phyloP scores from a whole-genome alignment of 2,329 filamentous ascomycete genomes.

The Microdochium bolleyi region DNA sequence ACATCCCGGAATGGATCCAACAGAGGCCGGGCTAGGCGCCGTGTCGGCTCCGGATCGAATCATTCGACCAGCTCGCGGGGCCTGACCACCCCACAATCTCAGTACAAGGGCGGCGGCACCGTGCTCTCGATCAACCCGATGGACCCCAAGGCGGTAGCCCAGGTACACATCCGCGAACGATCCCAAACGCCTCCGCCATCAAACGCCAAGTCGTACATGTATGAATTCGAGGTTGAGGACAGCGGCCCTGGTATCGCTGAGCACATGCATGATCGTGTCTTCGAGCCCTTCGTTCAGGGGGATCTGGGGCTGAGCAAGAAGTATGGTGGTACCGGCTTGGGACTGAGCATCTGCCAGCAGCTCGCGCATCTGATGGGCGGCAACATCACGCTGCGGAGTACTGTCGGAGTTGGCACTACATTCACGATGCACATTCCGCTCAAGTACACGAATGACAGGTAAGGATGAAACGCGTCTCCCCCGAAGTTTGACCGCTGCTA shows the following conservation, averaged over 20 bases:
- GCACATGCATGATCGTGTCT: slow-evolving; percentile 72
- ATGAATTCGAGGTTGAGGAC: slow-evolving; percentile 85
- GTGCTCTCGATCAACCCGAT: slow-evolving; percentile 56
- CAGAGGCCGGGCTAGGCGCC: slow-evolving; percentile 32
- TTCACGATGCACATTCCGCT: slow-evolving; percentile 81
- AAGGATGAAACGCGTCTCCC: slow-evolving; percentile 19
- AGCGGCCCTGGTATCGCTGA: slow-evolving; percentile 80
- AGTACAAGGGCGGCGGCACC: slow-evolving; percentile 32
- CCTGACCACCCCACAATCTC: slow-evolving; percentile 14
- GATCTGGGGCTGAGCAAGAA: slow-evolving; percentile 84
- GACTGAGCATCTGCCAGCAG: slow-evolving; percentile 84
- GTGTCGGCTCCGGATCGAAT: slow-evolving; percentile 39
- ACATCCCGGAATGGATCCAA: slow-evolving; percentile 37
- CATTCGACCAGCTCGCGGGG: slow-evolving; percentile 41
- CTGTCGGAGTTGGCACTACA: slow-evolving; percentile 64
- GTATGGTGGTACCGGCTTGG: slow-evolving; percentile 81
- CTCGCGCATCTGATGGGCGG: slow-evolving; percentile 79
- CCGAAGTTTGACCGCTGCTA: background rate
- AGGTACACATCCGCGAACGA: slow-evolving; percentile 42
- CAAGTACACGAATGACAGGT: slow-evolving; percentile 63
- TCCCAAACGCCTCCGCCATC: slow-evolving; percentile 53
- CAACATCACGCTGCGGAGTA: slow-evolving; percentile 62
- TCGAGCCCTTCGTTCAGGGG: slow-evolving; percentile 93
- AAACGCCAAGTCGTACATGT: slow-evolving; percentile 58
- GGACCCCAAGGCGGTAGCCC: slow-evolving; percentile 43